phyloP scores from a whole-genome alignment of 2,329 filamentous ascomycete genomes.

The Sclerotiophoma versabilis region DNA sequence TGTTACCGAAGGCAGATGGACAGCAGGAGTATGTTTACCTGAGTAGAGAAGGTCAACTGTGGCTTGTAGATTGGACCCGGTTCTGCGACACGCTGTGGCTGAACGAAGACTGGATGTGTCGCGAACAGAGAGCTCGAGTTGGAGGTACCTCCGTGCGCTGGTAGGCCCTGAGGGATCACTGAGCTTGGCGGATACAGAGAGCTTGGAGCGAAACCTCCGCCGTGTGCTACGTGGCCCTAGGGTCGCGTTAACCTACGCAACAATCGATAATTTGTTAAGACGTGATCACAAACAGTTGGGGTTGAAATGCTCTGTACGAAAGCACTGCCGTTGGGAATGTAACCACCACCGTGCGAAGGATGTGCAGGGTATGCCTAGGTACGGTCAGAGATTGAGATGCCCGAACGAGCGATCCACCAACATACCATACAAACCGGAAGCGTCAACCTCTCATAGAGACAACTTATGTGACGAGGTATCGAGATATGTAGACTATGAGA shows the following conservation, averaged over 20 bases:
- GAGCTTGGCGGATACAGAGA: not conserved
- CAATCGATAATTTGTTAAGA: too few species aligned
- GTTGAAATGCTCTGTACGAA: conserved; percentile 18
- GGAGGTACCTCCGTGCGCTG: conserved; percentile 25
- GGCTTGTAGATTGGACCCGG: conserved; percentile 17
- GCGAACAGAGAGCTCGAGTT: conserved; percentile 19
- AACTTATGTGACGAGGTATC: not conserved
- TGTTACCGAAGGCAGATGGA: not conserved
- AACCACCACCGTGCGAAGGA: conserved; percentile 32
- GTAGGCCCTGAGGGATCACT: not conserved
- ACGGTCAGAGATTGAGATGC: not conserved
- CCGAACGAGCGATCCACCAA: not conserved
- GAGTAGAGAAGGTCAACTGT: conserved; percentile 16
- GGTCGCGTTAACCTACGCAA: not conserved
- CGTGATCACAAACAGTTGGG: conserved; percentile 4
- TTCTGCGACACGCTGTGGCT: conserved; percentile 14
- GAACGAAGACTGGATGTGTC: conserved; percentile 8
- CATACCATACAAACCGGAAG: conserved; percentile 25
- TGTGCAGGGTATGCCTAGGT: conserved; percentile 28
- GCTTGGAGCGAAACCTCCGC: not conserved
- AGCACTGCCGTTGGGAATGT: conserved; percentile 22
- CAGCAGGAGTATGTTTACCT: conserved; percentile 2
- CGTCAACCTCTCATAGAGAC: not conserved
- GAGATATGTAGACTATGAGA: not conserved
- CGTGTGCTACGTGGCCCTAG: conserved; percentile 4